Conservation (phyloP, 106 monocot species). For the Dioscorea alata region DNA sequence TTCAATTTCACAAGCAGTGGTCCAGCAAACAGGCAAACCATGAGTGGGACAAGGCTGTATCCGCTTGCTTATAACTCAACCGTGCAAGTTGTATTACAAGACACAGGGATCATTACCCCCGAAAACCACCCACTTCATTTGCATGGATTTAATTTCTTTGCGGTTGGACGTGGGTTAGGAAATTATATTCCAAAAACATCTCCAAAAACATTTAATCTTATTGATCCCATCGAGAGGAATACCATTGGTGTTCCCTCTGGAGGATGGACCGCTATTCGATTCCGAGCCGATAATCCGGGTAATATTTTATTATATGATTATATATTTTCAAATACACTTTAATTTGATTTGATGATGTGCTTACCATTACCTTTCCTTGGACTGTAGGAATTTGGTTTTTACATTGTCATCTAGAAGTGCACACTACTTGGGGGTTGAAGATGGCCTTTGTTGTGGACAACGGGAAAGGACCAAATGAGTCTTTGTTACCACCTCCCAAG, state of each 20-base stretch:
- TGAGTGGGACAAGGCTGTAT: slow-evolving; percentile 26
- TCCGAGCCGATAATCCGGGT: slow-evolving; percentile 19
- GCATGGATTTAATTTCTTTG: slow-evolving; percentile 18
- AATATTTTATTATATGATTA: too few relatives aligned
- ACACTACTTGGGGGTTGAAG: slow-evolving; percentile 24
- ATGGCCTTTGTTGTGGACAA: slow-evolving; percentile 22
- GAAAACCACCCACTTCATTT: slow-evolving; percentile 16
- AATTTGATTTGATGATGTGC: not conserved
- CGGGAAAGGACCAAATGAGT: slow-evolving; percentile 17
- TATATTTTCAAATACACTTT: not conserved
- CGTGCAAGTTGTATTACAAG: slow-evolving; percentile 8
- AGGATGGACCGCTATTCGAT: slow-evolving; percentile 12
- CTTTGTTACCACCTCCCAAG: slow-evolving; percentile 14
- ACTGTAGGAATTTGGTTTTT: slow-evolving; percentile 18
- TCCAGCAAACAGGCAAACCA: slow-evolving; percentile 19
- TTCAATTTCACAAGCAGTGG: slow-evolving; percentile 33
- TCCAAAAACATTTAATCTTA: slow-evolving; percentile 7
- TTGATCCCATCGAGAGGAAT: slow-evolving; percentile 12
- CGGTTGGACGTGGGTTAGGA: slow-evolving; percentile 10
- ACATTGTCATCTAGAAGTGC: slow-evolving; percentile 27
- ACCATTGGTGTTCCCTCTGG: slow-evolving; percentile 5
- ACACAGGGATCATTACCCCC: not conserved
- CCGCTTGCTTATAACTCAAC: slow-evolving; percentile 18
- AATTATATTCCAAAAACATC: not conserved
- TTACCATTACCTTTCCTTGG: not conserved